Conservation (phyloP, 2,329 filamentous ascomycete genomes). For the Calonectria crousiana region DNA sequence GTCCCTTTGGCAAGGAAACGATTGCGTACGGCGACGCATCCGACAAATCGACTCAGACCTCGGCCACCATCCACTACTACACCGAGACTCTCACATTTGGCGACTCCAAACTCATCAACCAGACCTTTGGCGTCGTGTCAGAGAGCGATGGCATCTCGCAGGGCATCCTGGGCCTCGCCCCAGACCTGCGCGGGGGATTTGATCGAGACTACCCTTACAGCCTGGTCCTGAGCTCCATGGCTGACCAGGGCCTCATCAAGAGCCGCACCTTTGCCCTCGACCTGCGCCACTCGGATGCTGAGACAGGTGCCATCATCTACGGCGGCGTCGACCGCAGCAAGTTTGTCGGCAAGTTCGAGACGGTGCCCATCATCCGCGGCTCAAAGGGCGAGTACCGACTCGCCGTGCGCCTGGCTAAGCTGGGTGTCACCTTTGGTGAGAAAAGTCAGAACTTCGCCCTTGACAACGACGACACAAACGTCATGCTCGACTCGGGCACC, state of each 20-base stretch:
- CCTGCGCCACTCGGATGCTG: conserved; percentile 57
- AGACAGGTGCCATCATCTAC: conserved; percentile 64
- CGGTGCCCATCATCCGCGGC: conserved; percentile 57
- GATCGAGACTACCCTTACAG: conserved; percentile 58
- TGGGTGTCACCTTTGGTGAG: conserved; percentile 48
- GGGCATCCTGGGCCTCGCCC: conserved; percentile 65
- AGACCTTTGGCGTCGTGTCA: conserved; percentile 64
- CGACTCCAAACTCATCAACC: conserved; percentile 54
- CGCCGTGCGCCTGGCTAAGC: conserved; percentile 46
- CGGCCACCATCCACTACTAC: conserved; percentile 59
- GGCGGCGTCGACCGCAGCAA: conserved; percentile 66
- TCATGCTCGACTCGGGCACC: conserved; percentile 66
- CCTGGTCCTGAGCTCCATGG: conserved; percentile 64
- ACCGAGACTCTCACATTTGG: conserved; percentile 61
- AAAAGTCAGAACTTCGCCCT: conserved; percentile 42
- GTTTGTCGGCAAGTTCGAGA: conserved; percentile 60
- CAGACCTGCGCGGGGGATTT: conserved; percentile 55
- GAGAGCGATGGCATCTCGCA: conserved; percentile 61
- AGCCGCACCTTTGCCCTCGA: conserved; percentile 66
- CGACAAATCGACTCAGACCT: conserved; percentile 51
- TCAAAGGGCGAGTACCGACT: conserved; percentile 52
- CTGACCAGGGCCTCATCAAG: conserved; percentile 59
- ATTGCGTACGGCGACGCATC: conserved; percentile 56
- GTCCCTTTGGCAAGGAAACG: conserved; percentile 52
- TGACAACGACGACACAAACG: conserved; percentile 49